These are phyloP conservation scores for Cladosporium velox DNA, from an alignment of 2,329 filamentous ascomycete genomes.

Conservation along the genomic window DNA sequence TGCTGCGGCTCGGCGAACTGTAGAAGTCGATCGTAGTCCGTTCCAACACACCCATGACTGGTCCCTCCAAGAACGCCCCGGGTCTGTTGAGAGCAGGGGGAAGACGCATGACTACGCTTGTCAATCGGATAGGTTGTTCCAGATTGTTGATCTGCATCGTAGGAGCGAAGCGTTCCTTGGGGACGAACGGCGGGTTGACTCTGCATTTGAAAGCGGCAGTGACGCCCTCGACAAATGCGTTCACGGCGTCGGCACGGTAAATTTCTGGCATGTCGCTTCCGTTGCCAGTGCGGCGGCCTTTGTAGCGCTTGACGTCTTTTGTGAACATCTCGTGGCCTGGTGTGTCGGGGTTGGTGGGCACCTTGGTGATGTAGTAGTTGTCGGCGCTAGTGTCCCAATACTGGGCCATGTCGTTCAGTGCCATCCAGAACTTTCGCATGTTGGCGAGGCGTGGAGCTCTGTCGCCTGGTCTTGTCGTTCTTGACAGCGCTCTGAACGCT, in stretches of 20 bases:
- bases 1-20: constrained; percentile 22
- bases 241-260: constrained; percentile 57
- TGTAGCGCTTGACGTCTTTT: constrained; percentile 46
- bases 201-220: constrained; percentile 61
- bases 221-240: constrained; percentile 59
- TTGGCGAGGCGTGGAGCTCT: constrained; percentile 55
- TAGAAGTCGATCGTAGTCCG: constrained; percentile 57
- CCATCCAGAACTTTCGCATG: constrained; percentile 62
- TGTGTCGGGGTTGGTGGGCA: constrained; percentile 14
- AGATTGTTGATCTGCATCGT: constrained; percentile 46
- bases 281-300: constrained; percentile 59
- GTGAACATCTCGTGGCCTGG: background rate
- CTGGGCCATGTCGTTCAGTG: constrained; percentile 59
- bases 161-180: constrained; percentile 47
- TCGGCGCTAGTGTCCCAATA: constrained; percentile 65
- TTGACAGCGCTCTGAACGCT: constrained; percentile 58
- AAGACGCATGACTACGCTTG: constrained; percentile 54
- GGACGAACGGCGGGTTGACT: constrained; percentile 34
- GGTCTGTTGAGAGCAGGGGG: constrained; percentile 56
- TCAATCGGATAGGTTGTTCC: constrained; percentile 59
- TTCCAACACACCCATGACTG: constrained; percentile 58
- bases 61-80: constrained; percentile 58
- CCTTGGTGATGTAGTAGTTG: constrained; percentile 49
- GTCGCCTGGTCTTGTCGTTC: constrained; percentile 49
- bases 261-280: constrained; percentile 61